Base-by-base conservation (phyloP, 352 stramenopile genomes). In the Saprolegnia diclina region DNA sequence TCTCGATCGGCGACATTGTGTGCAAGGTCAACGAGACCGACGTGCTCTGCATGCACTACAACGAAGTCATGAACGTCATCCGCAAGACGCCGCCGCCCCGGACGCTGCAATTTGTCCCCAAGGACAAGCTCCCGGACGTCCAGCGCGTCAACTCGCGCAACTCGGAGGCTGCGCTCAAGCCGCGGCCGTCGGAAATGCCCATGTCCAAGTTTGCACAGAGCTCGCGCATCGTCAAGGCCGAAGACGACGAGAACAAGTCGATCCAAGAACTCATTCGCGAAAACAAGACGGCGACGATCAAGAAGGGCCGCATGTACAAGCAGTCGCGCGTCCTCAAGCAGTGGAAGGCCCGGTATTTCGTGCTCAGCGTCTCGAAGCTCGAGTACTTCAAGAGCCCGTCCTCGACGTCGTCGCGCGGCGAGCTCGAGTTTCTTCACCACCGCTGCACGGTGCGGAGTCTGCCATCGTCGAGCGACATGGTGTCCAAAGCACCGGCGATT, bases 281-380 rank as follows among this genome's bases (percentile, higher is more conserved):
- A 59, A 94, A 94, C 73, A 80, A 90, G 71, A 80, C 82, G 29
- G 85, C 85, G 26, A 94, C 85, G 19, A 94, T 94, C 72, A 94
- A 94, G 74, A 94, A 94, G 70, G 85, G 85, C 1, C 81, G 82
- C 35, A 94, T 94, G 83, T 94, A 90, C 72, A 92, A 94, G 74
- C 85, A 94, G 64, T 85, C 82, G 19, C 79, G 85, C 37, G 79
- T 94, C 62, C 90, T 92, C 81, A 82, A 81, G 48, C 85, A 83
- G 55, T 94, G 85, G 85, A 94, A 94, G 72, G 90, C 82, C n/a
- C 81, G 85, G 65, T 94, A 94, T 71, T 94, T 94, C 71, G 82
- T 92, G 67, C 69, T 94, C 19, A 91, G 82, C 76, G 85, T 94
- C 64, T 92, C 83, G 16, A 92, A 94, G 75, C 83, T 92, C 54